Conservation (phyloP, 2,329 filamentous ascomycete genomes). For the Colletotrichum sidae region DNA sequence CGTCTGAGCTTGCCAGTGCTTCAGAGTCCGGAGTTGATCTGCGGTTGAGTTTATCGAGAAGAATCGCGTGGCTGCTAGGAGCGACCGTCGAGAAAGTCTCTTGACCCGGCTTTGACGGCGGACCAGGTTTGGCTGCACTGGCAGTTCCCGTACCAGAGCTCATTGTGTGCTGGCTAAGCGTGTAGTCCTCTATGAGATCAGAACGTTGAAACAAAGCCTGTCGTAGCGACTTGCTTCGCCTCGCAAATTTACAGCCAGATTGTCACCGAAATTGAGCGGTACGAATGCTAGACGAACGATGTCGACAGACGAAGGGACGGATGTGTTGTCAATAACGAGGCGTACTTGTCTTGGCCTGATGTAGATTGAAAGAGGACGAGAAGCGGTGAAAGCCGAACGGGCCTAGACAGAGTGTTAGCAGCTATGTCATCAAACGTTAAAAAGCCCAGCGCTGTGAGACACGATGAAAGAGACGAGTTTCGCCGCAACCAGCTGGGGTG, state of each 20-base stretch:
- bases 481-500: slow-evolving; percentile 33
- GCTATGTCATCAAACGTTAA: slow-evolving; percentile 37
- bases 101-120: slow-evolving; percentile 64
- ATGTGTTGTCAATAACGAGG: slow-evolving; percentile 3
- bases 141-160: slow-evolving; percentile 50
- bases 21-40: slow-evolving; percentile 95
- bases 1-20: slow-evolving; percentile 92
- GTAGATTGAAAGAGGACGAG: slow-evolving; percentile 34
- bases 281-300: slow-evolving; percentile 7
- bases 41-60: slow-evolving; percentile 81
- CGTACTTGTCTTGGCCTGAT: slow-evolving; percentile 9
- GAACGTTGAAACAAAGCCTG: slow-evolving; percentile 11
- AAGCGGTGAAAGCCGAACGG: slow-evolving; percentile 42
- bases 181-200: not conserved
- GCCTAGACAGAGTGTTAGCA: slow-evolving; percentile 30
- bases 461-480: slow-evolving; percentile 36
- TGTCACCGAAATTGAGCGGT: no score
- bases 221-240: not conserved
- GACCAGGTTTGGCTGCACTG: slow-evolving; percentile 60
- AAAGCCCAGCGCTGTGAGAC: slow-evolving; percentile 33
- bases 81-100: slow-evolving; percentile 57
- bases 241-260: no score
- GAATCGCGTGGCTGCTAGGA: slow-evolving; percentile 70
- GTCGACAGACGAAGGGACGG: slow-evolving; percentile 15
- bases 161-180: slow-evolving; percentile 52